Evolutionary conservation across 768 basidiomycete species (phyloP).

Genomic region (Rhodotorula kratochvilovae): DNA sequence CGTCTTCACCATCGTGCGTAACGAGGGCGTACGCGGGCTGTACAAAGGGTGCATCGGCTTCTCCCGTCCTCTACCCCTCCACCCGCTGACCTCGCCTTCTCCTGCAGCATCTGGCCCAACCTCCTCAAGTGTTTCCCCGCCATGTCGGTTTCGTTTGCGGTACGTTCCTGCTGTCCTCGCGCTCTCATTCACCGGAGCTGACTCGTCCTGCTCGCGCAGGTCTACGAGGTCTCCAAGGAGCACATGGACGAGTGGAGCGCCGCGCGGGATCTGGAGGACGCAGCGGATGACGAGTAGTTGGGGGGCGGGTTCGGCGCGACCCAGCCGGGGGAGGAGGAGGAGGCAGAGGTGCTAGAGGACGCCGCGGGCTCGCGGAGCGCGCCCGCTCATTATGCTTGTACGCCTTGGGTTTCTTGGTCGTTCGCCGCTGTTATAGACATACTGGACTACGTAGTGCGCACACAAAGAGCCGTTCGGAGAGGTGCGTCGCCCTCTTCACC

Average conservation of each 20-base stretch:
- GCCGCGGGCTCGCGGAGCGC: too few species aligned
- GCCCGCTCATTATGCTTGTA: too few species aligned
- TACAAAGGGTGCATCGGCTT: slow-evolving; percentile 53
- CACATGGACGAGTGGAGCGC: not conserved
- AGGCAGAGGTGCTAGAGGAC: too few species aligned
- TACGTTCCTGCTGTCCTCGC: not conserved
- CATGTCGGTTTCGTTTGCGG: slow-evolving; percentile 26
- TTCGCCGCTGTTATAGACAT: too few species aligned
- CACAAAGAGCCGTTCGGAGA: too few species aligned
- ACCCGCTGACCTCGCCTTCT: not conserved
- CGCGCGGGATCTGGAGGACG: not conserved
- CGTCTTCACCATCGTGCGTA: slow-evolving; percentile 60
- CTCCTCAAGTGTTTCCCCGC: slow-evolving; percentile 38
- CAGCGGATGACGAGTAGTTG: not conserved
- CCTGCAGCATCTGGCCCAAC: slow-evolving; percentile 51
- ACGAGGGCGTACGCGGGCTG: slow-evolving; percentile 70
- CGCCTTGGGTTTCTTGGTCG: too few species aligned
- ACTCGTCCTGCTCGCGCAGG: not conserved
- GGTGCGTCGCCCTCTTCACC: too few species aligned
- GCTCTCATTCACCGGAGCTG: too few species aligned
- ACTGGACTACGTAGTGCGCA: too few species aligned
- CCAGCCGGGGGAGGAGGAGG: too few species aligned
- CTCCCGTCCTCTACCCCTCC: too few species aligned
- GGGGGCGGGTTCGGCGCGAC: too few species aligned
- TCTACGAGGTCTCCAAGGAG: slow-evolving; percentile 34